A percentile compares a stretch with the other conserved stretches of the same genome.
phyloP scores from a whole-genome alignment of 2,329 filamentous ascomycete species.

The Talaromyces atroroseus region DNA sequence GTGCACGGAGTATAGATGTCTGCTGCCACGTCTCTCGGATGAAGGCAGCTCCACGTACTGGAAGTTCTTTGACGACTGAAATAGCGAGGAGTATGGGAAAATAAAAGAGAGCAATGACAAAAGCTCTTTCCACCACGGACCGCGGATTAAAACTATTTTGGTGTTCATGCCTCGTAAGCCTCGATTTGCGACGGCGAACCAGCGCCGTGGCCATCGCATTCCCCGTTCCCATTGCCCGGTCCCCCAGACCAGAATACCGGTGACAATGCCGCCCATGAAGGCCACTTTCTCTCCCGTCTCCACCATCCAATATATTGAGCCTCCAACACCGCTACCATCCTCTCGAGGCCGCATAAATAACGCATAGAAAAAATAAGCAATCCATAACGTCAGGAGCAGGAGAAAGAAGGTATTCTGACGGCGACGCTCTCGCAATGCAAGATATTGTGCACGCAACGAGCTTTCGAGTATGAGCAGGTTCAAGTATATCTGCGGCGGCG shows the following conservation, averaged over 20 bases:
- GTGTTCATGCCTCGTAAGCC: slow-evolving; percentile 90
- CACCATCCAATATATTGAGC: slow-evolving; percentile 93
- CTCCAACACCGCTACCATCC: slow-evolving; percentile 84
- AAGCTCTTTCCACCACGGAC: slow-evolving; percentile 74
- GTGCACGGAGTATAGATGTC: slow-evolving; percentile 32
- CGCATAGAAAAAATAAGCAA: slow-evolving; percentile 77
- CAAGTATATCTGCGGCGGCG: slow-evolving; percentile 93
- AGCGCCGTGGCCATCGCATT: slow-evolving; percentile 86
- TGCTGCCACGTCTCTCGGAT: slow-evolving; percentile 34
- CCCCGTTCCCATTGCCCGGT: slow-evolving; percentile 96
- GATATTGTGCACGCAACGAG: slow-evolving; percentile 85
- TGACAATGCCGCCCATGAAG: slow-evolving; percentile 85
- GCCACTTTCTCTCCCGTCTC: slow-evolving; percentile 87
- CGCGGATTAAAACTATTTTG: slow-evolving; percentile 85
- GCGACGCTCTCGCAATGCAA: slow-evolving; percentile 78
- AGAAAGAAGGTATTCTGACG: slow-evolving; percentile 93
- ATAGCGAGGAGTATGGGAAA: slow-evolving; percentile 68
- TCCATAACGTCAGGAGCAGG: slow-evolving; percentile 72
- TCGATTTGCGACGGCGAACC: slow-evolving; percentile 83
- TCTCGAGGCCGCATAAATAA: slow-evolving; percentile 94
- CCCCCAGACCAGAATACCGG: slow-evolving; percentile 80
- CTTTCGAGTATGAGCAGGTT: slow-evolving; percentile 96
- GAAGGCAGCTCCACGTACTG: slow-evolving; percentile 64
- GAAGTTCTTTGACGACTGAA: slow-evolving; percentile 62
- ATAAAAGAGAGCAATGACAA: slow-evolving; percentile 69